These are phyloP conservation scores for Venturia asperata DNA, from an alignment of 2,329 filamentous ascomycete genomes.

Conservation along the genomic window DNA sequence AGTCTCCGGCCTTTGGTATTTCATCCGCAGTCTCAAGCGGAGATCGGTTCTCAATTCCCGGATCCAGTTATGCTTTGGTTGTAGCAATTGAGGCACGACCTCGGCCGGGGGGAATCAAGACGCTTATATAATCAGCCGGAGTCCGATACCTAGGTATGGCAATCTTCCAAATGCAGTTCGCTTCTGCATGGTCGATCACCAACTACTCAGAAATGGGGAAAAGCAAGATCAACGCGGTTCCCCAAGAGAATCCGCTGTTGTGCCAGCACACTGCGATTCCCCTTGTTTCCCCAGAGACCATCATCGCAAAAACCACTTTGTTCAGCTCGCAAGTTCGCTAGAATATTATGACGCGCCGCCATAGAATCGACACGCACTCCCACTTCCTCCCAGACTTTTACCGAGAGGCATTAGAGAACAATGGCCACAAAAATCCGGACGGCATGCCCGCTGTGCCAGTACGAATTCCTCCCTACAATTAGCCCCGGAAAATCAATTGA, in stretches of 20 bases:
- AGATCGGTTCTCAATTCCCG: too few relatives aligned
- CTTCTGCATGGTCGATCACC: background rate
- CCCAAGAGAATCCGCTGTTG: background rate
- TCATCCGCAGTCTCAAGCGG: too few relatives aligned
- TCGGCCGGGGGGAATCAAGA: background rate
- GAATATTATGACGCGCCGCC: slow-evolving; percentile 21
- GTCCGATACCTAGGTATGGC: too few relatives aligned
- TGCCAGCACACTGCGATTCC: too few relatives aligned
- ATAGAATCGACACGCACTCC: slow-evolving; percentile 43
- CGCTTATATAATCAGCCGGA: background rate
- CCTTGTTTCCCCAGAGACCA: background rate
- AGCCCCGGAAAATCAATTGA: background rate
- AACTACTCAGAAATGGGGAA: background rate
- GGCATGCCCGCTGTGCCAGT: slow-evolving; percentile 44
- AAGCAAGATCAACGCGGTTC: background rate
- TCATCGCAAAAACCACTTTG: background rate
- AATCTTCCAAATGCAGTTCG: background rate
- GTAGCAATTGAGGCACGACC: too few relatives aligned
- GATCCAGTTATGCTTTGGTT: too few relatives aligned
- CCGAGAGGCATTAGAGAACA: slow-evolving; percentile 33
- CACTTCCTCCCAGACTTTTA: slow-evolving; percentile 43
- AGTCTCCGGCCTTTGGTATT: too few relatives aligned
- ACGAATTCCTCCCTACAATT: background rate
- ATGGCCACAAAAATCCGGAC: slow-evolving; percentile 41
- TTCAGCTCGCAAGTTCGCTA: too few relatives aligned